Conservation (phyloP, 768 basidiomycete genomes). For the Hygrophorus russula region DNA sequence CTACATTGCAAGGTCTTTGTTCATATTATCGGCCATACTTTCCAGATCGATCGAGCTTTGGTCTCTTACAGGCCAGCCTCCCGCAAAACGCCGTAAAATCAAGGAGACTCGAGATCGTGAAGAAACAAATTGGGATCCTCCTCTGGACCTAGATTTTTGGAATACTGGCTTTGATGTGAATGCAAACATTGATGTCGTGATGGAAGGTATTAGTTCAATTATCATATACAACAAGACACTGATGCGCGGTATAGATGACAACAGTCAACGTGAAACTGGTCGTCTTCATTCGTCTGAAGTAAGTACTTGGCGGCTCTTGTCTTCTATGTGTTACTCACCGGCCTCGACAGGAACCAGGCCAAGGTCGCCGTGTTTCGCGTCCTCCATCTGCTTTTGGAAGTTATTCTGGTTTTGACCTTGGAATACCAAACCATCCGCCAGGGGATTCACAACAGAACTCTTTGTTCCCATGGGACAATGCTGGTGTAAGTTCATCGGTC, state of each 20-base stretch:
- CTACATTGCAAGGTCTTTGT: constrained; percentile 18
- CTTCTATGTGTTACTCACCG: not conserved
- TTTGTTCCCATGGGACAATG: constrained; percentile 79
- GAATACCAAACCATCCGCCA: constrained; percentile 22
- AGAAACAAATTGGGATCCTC: constrained; percentile 7
- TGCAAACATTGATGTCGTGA: constrained; percentile 12
- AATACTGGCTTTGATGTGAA: constrained; percentile 6
- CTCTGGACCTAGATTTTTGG: constrained; percentile 9
- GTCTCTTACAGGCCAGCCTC: constrained; percentile 24
- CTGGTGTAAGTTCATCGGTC: constrained; percentile 53
- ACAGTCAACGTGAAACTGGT: constrained; percentile 7
- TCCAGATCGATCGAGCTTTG: not conserved
- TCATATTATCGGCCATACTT: not conserved
- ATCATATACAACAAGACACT: not conserved
- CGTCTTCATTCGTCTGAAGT: constrained; percentile 50
- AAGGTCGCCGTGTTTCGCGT: constrained; percentile 65
- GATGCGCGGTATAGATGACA: not conserved
- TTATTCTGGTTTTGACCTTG: constrained; percentile 36
- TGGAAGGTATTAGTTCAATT: constrained; percentile 6
- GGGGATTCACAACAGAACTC: constrained; percentile 56
- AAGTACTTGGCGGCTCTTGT: constrained; percentile 3
- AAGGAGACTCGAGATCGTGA: constrained; percentile 7
- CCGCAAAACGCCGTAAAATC: constrained; percentile 38
- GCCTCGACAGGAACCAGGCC: constrained; percentile 61
- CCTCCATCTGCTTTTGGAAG: constrained; percentile 40